A percentile compares a stretch with the other conserved stretches of the same genome.
phyloP scores from a whole-genome alignment of 768 basidiomycete species.

The Mycena galericulata region DNA sequence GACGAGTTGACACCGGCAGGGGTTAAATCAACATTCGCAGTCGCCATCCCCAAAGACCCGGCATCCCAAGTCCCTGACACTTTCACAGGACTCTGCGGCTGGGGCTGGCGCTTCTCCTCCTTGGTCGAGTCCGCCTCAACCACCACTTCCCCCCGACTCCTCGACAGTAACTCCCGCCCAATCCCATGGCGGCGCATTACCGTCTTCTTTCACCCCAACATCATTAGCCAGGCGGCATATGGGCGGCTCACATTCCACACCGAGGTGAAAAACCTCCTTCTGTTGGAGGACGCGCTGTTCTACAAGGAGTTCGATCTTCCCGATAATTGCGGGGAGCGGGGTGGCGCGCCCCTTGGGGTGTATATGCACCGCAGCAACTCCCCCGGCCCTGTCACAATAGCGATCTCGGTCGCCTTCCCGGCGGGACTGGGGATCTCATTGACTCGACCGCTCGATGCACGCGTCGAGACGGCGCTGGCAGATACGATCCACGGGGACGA shows the following conservation, averaged over 20 bases:
- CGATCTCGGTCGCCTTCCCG: slow-evolving; percentile 9
- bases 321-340: neutral
- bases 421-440: neutral
- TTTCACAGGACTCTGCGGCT: slow-evolving; percentile 21
- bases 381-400: neutral
- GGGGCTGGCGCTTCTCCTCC: slow-evolving; percentile 27
- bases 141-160: neutral
- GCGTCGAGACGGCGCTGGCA: slow-evolving; percentile 7
- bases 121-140: neutral
- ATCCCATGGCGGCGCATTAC: slow-evolving; percentile 14
- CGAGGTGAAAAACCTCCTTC: neutral
- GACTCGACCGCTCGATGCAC: neutral
- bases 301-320: neutral
- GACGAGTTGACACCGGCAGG: slow-evolving; percentile 28
- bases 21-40: slow-evolving; percentile 22
- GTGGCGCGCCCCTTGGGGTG: neutral
- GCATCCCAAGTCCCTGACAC: neutral
- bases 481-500: slow-evolving; percentile 25
- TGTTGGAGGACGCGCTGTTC: neutral
- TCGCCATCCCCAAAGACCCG: slow-evolving; percentile 10
- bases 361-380: slow-evolving; percentile 8
- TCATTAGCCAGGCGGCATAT: slow-evolving; percentile 2
- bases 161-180: neutral
- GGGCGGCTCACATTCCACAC: slow-evolving; percentile 10
- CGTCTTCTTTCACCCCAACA: slow-evolving; percentile 19